Conservation (phyloP, 78 protist species). For the slime mould (Dictyostelium discoideum) region dicty_2.7 NC_007088.5:727001-727500, state of each 20-base stretch:
- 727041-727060: slow-evolving; percentile 96
- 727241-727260: slow-evolving; percentile 98
- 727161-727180: too few species aligned
- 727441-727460: slow-evolving; percentile 99
- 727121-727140: too few species aligned
- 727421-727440: slow-evolving; percentile 93
- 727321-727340: slow-evolving; percentile 99
- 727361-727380: slow-evolving; percentile 98
- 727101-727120: neutral
- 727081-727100: slow-evolving; percentile 11
- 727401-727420: slow-evolving; percentile 91
- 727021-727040: slow-evolving; percentile 91
- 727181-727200: neutral
- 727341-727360: slow-evolving; percentile 98
- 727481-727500: slow-evolving; percentile 73
- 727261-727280: slow-evolving; percentile 88
- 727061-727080: slow-evolving; percentile 99
- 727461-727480: slow-evolving; percentile 97
- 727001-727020: too few species aligned
- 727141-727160: too few species aligned
- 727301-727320: slow-evolving; percentile 99
- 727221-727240: slow-evolving; percentile 98
- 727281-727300: slow-evolving; percentile 94
- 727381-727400: slow-evolving; percentile 62
- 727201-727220: slow-evolving; percentile 98